Conservation (phyloP, 2,329 filamentous ascomycete species). For the Colletotrichum graminicola region DNA sequence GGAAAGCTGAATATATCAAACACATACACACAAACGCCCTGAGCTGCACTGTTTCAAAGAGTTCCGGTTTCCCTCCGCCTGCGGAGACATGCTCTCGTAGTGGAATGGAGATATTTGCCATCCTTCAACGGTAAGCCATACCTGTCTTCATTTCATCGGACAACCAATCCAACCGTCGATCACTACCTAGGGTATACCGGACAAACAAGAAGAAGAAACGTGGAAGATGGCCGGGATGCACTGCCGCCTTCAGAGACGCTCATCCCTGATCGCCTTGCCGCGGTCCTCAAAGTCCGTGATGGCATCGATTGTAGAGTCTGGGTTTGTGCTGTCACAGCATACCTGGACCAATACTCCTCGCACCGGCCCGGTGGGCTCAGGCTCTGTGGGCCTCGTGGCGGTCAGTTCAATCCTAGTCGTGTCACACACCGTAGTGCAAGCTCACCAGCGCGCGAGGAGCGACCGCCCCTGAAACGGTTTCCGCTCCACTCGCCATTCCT, state of each 20-base stretch:
- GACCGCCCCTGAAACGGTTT: neutral
- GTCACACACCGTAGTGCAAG: neutral
- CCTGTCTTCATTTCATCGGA: neutral
- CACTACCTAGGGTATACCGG: neutral
- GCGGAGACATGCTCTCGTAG: neutral
- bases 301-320: constrained; percentile 45
- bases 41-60: neutral
- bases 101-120: neutral
- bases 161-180: neutral
- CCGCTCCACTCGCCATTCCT: constrained; percentile 36
- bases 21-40: neutral
- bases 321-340: constrained; percentile 50
- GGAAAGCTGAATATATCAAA: constrained; percentile 26
- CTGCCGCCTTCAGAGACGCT: neutral
- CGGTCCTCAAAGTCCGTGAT: constrained; percentile 48
- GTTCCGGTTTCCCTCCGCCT: neutral
- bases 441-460: constrained; percentile 20
- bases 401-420: neutral
- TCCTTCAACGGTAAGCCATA: neutral
- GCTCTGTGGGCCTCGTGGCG: constrained; percentile 3
- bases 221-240: neutral
- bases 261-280: neutral
- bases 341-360: constrained; percentile 53
- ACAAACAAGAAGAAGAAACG: neutral
- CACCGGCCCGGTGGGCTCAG: constrained; percentile 46